A percentile compares a stretch with the other conserved stretches of the same genome.
These are phyloP conservation scores for Venturia oleaginea DNA, from an alignment of 2,329 filamentous ascomycete genomes.

Conservation along the genomic window DNA sequence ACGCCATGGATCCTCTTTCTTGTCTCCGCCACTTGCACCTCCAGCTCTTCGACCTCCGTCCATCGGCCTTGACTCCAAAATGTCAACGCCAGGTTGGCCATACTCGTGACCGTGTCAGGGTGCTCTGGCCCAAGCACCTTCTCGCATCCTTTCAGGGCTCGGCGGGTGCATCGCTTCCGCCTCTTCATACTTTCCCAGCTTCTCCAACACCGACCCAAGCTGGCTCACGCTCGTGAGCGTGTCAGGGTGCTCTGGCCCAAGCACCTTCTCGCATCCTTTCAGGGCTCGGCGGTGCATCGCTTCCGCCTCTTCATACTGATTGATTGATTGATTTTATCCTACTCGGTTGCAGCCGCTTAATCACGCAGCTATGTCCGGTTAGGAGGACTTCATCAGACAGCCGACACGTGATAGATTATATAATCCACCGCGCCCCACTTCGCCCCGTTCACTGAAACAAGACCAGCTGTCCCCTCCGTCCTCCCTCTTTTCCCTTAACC, in stretches of 20 bases:
- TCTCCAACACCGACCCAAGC: background rate
- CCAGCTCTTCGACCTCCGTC: slow-evolving; percentile 15
- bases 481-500: too few species aligned
- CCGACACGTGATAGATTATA: too few species aligned
- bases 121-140: background rate
- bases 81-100: slow-evolving; percentile 17
- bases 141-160: background rate
- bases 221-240: background rate
- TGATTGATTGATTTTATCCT: too few species aligned
- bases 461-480: too few species aligned
- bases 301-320: too few species aligned
- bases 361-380: too few species aligned
- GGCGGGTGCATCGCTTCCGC: background rate
- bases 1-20: slow-evolving; percentile 3
- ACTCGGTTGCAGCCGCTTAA: too few species aligned
- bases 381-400: too few species aligned
- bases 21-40: slow-evolving; percentile 2
- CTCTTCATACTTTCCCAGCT: background rate
- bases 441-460: too few species aligned
- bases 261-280: too few species aligned
- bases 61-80: slow-evolving; percentile 15
- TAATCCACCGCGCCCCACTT: too few species aligned
- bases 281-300: too few species aligned
- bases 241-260: slow-evolving; percentile 4
- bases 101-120: slow-evolving; percentile 15